Conservation (phyloP, 1,284 basidiomycete species). For the Cryptococcus floricola region DNA sequence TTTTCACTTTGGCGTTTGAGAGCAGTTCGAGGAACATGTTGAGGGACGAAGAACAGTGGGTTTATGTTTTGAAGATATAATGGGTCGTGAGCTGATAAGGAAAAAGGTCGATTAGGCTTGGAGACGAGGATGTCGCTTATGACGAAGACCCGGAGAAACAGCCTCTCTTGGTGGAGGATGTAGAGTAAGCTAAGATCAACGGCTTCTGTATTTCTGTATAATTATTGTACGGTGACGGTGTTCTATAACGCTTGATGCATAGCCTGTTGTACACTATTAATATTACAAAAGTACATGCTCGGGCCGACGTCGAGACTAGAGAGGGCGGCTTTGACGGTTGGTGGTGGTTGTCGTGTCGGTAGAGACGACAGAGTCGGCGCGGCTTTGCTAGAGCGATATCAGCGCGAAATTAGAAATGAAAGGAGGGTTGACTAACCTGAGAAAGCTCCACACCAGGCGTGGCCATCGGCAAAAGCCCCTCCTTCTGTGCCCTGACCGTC, state of each 20-base stretch:
- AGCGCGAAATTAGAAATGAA: background rate
- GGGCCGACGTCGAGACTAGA: background rate
- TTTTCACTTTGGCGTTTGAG: constrained; percentile 5
- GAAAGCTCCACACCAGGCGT: constrained; percentile 23
- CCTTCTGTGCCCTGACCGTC: constrained; percentile 63
- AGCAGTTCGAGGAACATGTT: constrained; percentile 1
- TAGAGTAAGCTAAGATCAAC: background rate
- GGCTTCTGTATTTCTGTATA: background rate
- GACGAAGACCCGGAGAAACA: background rate
- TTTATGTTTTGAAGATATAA: background rate
- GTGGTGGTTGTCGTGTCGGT: constrained; percentile 32
- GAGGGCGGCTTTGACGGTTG: constrained; percentile 11
- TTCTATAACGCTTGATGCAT: background rate
- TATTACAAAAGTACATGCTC: background rate
- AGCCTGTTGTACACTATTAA: background rate
- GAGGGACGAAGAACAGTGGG: background rate
- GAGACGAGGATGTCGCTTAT: background rate
- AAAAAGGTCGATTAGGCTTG: background rate
- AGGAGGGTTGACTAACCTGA: constrained; percentile 14
- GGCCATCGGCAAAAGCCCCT: constrained; percentile 35
- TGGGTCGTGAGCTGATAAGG: no score
- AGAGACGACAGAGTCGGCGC: constrained; percentile 31
- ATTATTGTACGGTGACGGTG: background rate
- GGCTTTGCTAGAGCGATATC: constrained; percentile 5
- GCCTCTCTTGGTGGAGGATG: background rate